These are phyloP conservation scores for Paramecium biaurelia DNA, from an alignment of 73 alveolate genomes.

Conservation along the genomic window DNA sequence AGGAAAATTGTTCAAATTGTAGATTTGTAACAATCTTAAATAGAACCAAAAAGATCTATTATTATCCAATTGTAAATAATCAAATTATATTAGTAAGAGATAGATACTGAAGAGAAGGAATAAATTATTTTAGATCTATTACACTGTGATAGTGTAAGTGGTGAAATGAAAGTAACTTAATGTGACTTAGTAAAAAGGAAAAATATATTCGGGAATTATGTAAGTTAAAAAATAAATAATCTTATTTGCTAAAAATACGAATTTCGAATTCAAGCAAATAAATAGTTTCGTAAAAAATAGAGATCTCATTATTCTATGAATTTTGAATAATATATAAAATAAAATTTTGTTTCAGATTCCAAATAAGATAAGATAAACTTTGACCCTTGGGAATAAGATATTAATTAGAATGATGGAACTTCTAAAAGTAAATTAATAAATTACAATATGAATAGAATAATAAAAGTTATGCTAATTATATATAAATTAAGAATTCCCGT, in stretches of 20 bases:
- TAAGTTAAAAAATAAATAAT: constrained; percentile 21
- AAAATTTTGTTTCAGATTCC: not conserved
- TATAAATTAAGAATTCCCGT: constrained; percentile 82
- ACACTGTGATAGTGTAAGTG: constrained; percentile 76
- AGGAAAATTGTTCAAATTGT: constrained; percentile 60
- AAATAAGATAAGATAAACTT: not conserved
- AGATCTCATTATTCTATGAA: constrained; percentile 17
- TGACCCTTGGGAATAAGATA: not conserved
- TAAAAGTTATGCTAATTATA: constrained; percentile 52
- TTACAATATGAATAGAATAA: not conserved
- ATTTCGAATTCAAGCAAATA: constrained; percentile 47
- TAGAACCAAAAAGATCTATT: constrained; percentile 65
- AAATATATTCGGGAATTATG: constrained; percentile 65
- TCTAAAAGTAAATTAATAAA: not conserved
- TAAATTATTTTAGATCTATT: constrained; percentile 79
- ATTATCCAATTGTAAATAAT: constrained; percentile 69
- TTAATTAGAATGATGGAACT: not conserved
- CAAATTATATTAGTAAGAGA: constrained; percentile 65
- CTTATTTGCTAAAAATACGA: constrained; percentile 70
- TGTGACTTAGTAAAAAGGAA: constrained; percentile 63
- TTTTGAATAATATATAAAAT: constrained; percentile 37
- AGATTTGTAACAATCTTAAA: constrained; percentile 70
- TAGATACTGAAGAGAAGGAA: constrained; percentile 82
- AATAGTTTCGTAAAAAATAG: constrained; percentile 29
- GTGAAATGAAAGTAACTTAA: constrained; percentile 72